Conservation (phyloP, 106 monocot genomes). For the Acanthochlamys bracteata region DNA sequence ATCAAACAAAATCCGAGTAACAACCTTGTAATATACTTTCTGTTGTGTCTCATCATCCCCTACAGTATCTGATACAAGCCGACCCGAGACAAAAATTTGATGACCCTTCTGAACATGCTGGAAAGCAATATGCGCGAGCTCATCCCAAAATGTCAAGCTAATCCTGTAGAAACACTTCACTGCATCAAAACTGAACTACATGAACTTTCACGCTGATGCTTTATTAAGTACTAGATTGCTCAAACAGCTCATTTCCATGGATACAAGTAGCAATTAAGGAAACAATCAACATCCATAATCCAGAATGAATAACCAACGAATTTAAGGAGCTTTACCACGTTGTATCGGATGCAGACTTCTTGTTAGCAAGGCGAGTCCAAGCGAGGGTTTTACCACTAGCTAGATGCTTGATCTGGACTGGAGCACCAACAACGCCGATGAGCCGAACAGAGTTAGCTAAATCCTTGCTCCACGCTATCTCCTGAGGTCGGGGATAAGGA, state of each 20-base stretch:
- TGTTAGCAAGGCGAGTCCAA: conserved; percentile 66
- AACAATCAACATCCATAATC: too few species aligned
- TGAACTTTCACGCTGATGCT: too few species aligned
- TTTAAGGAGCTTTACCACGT: conserved; percentile 27
- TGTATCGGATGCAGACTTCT: conserved; percentile 57
- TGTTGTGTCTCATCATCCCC: conserved; percentile 44
- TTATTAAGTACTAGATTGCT: too few species aligned
- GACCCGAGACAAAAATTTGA: conserved; percentile 65
- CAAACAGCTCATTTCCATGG: too few species aligned
- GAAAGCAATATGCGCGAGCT: conserved; percentile 69
- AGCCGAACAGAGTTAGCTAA: conserved; percentile 57
- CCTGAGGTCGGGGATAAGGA: conserved; percentile 26
- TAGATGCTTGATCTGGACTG: conserved; percentile 68
- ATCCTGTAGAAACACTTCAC: conserved; percentile 54
- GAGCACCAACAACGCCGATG: conserved; percentile 53
- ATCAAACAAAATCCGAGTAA: conserved; percentile 1
- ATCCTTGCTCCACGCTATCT: conserved; percentile 65
- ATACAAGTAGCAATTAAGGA: too few species aligned
- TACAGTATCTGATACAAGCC: conserved; percentile 64
- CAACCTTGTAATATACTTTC: conserved; percentile 78
- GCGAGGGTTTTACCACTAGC: conserved; percentile 62
- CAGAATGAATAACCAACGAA: too few species aligned
- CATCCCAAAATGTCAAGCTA: conserved; percentile 84
- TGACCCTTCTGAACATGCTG: conserved; percentile 79
- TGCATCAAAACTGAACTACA: too few species aligned